Percentiles rank a stretch among this genome's conserved stretches.
These are phyloP conservation scores for Sporothrix brasiliensis DNA, from an alignment of 2,329 filamentous ascomycete genomes.

Conservation along the genomic window DNA sequence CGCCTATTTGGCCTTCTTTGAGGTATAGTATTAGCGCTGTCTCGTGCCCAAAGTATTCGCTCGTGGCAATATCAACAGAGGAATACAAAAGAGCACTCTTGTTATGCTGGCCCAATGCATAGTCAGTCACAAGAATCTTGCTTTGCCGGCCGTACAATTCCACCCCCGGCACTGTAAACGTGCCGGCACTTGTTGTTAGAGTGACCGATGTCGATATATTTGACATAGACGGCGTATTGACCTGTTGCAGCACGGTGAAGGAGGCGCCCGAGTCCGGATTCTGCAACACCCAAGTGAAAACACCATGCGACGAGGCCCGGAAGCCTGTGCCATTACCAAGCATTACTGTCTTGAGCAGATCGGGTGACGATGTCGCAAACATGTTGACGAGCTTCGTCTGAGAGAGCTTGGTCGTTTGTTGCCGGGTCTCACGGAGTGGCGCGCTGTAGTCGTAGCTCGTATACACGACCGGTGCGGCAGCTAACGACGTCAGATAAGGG, in stretches of 20 bases:
- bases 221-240: constrained; percentile 51
- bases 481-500: constrained; percentile 32
- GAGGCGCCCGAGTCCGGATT: constrained; percentile 54
- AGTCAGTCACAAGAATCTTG: constrained; percentile 69
- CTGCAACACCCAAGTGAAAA: constrained; percentile 56
- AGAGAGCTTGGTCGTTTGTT: constrained; percentile 56
- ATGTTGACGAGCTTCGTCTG: constrained; percentile 59
- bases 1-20: constrained; percentile 51
- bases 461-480: constrained; percentile 54
- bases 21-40: constrained; percentile 63
- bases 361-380: constrained; percentile 56
- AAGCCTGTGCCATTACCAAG: constrained; percentile 56
- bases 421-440: constrained; percentile 57
- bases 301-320: constrained; percentile 43
- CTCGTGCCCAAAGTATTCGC: constrained; percentile 51
- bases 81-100: constrained; percentile 62
- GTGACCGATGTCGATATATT: constrained; percentile 57
- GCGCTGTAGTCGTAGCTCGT: constrained; percentile 51
- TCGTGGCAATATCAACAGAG: constrained; percentile 66
- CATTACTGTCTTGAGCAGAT: constrained; percentile 57
- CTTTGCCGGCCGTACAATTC: constrained; percentile 66
- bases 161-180: constrained; percentile 62
- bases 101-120: constrained; percentile 54
- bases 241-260: constrained; percentile 66
- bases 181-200: constrained; percentile 61